Percentiles rank a stretch among this genome's conserved stretches.
phyloP scores from a whole-genome alignment of 345 rosid species.

The Rhodomyrtus tomentosa region DNA sequence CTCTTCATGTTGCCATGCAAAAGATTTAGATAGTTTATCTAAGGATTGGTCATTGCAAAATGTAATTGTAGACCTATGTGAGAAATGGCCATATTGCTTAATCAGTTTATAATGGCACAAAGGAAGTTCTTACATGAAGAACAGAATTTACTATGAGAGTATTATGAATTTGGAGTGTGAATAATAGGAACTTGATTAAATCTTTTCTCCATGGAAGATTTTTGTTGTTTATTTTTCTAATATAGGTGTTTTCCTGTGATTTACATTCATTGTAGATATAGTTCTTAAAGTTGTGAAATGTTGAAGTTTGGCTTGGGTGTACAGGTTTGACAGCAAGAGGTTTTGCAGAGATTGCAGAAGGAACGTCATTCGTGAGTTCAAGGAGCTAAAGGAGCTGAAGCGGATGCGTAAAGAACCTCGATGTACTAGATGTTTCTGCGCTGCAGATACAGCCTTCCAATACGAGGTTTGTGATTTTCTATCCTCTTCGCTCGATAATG shows the following conservation, averaged over 20 bases:
- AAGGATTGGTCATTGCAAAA: background rate
- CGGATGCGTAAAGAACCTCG: conserved; percentile 76
- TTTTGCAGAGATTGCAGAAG: conserved; percentile 97
- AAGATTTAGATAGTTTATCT: background rate
- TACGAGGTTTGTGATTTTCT: conserved; percentile 51
- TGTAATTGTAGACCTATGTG: background rate
- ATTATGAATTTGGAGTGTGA: background rate
- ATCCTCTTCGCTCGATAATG: background rate
- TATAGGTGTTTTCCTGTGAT: background rate
- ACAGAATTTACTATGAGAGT: background rate
- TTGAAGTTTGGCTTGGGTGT: background rate
- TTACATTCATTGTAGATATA: background rate
- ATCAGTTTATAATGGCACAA: background rate
- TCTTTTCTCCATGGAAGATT: background rate
- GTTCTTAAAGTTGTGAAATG: background rate
- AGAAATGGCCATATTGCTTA: background rate
- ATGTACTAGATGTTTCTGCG: conserved; percentile 91
- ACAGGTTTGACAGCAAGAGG: conserved; percentile 93
- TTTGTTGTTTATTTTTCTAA: background rate
- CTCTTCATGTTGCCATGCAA: background rate
- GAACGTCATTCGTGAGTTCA: conserved; percentile 88
- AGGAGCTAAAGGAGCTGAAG: conserved; percentile 91
- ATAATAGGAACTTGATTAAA: background rate
- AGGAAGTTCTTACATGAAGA: background rate
- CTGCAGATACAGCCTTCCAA: conserved; percentile 70